Evolutionary conservation across 140 eudicot species (phyloP).

Genomic region (Bidens hawaiensis): DNA sequence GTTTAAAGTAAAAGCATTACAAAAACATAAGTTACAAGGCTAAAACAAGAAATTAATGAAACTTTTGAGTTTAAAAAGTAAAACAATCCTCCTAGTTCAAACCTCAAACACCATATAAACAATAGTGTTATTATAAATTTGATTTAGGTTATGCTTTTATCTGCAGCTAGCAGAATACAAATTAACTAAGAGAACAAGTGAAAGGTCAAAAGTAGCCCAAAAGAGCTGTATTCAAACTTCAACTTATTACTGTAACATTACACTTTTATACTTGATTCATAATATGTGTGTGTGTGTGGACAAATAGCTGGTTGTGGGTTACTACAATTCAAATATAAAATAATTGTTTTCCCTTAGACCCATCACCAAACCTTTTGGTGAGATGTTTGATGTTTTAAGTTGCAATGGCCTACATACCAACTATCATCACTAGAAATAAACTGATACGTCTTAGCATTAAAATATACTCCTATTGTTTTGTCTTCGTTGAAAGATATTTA

Average conservation of each 20-base stretch:
- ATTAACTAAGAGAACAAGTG: not conserved
- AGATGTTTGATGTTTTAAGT: conserved; percentile 14
- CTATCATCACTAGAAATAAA: not conserved
- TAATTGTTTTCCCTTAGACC: not conserved
- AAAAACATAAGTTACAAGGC: not conserved
- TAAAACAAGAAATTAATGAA: not conserved
- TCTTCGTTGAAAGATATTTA: not conserved
- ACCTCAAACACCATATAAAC: not conserved
- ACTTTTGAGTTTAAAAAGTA: not conserved
- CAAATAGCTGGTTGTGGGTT: not conserved
- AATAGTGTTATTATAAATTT: not conserved
- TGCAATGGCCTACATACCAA: not conserved
- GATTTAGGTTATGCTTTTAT: not conserved
- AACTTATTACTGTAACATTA: not conserved
- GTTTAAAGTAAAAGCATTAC: not conserved
- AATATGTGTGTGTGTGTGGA: not conserved
- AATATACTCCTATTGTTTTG: not conserved
- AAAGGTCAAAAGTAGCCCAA: not conserved
- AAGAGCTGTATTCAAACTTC: not conserved
- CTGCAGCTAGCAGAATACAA: not conserved
- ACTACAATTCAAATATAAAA: not conserved
- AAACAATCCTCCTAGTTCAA: not conserved
- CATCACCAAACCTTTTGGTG: conserved; percentile 1
- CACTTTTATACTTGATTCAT: too few relatives aligned
- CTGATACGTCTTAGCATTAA: not conserved